These are phyloP conservation scores for Arctostaphylos glauca DNA, from an alignment of 148 eudicot species.

Conservation along the genomic window DNA sequence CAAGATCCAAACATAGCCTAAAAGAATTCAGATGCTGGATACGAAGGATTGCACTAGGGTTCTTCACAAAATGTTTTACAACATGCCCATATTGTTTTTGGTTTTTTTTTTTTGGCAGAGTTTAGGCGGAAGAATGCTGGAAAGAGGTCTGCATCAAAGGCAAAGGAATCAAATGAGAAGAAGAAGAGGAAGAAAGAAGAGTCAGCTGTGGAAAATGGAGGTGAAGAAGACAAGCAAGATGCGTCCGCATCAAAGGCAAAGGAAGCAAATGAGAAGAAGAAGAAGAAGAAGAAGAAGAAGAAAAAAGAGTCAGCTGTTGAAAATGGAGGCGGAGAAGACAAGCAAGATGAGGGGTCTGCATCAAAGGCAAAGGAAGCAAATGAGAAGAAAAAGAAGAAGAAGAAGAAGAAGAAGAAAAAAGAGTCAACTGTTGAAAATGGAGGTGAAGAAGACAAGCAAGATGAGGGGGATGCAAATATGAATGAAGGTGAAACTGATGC, in stretches of 20 bases:
- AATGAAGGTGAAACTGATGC: conserved; percentile 15
- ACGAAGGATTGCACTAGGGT: not conserved
- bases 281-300: not conserved
- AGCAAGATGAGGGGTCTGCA: conserved; percentile 34
- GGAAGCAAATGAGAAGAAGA: conserved; percentile 42
- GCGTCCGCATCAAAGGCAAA: conserved; percentile 49
- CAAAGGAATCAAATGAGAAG: conserved; percentile 52
- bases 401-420: conserved; percentile 24
- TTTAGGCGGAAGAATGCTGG: conserved; percentile 54
- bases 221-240: conserved; percentile 19
- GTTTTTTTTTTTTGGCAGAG: conserved; percentile 27
- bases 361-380: conserved; percentile 46
- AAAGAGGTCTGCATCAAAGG: conserved; percentile 52
- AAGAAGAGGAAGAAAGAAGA: conserved; percentile 41
- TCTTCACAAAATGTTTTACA: not conserved
- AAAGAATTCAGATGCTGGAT: not conserved
- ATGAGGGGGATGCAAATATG: conserved; percentile 5
- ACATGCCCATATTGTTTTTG: not conserved
- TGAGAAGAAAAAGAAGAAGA: conserved; percentile 32
- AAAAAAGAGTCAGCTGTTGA: conserved; percentile 35
- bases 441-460: conserved; percentile 27
- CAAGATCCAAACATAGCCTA: not conserved
- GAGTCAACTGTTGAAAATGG: conserved; percentile 38
- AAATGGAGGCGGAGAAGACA: conserved; percentile 34
- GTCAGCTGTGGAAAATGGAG: conserved; percentile 34